Evolutionary conservation across 176 grass and related monocot genomes (phyloP).

Genomic region (Puccinellia tenuiflora): DNA sequence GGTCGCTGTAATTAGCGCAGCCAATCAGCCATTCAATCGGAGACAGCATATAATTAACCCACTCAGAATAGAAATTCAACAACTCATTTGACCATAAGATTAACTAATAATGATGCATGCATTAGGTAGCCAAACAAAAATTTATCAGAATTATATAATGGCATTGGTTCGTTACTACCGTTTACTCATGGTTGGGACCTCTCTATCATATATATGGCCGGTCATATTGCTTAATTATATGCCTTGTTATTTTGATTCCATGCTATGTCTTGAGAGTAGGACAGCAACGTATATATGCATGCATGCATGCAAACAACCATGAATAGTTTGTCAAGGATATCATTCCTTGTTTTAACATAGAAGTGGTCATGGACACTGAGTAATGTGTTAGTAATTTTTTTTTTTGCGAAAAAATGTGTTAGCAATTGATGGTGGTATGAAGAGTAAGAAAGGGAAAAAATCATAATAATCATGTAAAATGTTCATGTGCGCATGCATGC

Average conservation of each 20-base stretch:
- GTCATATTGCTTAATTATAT: not conserved
- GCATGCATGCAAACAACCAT: slow-evolving; percentile 13
- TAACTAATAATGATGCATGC: slow-evolving; percentile 11
- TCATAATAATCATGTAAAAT: not conserved
- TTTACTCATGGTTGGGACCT: slow-evolving; percentile 8
- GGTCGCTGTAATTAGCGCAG: slow-evolving; percentile 57
- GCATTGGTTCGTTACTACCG: not conserved
- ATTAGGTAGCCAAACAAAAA: slow-evolving; percentile 18
- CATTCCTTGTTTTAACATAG: not conserved
- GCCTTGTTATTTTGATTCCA: not conserved
- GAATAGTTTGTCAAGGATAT: not conserved
- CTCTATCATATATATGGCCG: not conserved
- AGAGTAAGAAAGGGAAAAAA: not conserved
- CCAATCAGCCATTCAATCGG: slow-evolving; percentile 28
- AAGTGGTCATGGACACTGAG: not conserved
- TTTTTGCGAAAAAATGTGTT: too few species aligned
- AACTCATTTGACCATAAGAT: slow-evolving; percentile 1
- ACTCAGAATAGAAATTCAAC: not conserved
- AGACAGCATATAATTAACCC: slow-evolving; percentile 10
- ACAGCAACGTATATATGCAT: not conserved
- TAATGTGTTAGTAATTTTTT: not conserved
- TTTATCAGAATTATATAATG: not conserved
- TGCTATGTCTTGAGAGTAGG: not conserved
- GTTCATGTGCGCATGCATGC: slow-evolving; percentile 3
- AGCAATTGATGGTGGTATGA: not conserved